These are phyloP conservation scores for Phylloporus gajari DNA, from an alignment of 1,284 basidiomycete species.

Conservation along the genomic window DNA sequence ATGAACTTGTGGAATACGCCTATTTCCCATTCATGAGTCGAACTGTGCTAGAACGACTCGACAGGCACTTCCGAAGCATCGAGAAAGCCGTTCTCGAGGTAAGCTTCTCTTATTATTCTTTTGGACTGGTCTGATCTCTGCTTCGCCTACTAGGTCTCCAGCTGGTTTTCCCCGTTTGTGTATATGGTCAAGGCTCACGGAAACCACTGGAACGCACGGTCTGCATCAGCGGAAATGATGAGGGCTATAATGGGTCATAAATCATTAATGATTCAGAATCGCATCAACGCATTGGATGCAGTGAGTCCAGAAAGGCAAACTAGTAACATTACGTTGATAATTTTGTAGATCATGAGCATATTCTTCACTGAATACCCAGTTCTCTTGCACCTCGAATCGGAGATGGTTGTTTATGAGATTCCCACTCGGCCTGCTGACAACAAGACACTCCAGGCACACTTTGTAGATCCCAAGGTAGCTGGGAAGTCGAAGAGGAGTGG, in stretches of 20 bases:
- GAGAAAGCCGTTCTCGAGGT: not conserved
- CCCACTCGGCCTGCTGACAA: constrained; percentile 7
- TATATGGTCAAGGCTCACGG: not conserved
- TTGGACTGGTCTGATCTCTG: too few species aligned
- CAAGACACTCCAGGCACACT: not conserved
- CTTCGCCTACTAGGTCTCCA: not conserved
- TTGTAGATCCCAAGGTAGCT: too few species aligned
- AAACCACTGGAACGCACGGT: constrained; percentile 10
- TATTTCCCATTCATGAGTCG: not conserved
- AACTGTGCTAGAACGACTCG: not conserved
- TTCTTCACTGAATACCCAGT: constrained; percentile 12
- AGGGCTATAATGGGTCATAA: constrained; percentile 10
- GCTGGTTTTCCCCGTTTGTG: not conserved
- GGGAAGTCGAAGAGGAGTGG: too few species aligned
- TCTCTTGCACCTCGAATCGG: constrained; percentile 6
- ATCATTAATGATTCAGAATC: not conserved
- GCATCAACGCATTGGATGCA: constrained; percentile 7
- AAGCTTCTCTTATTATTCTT: not conserved
- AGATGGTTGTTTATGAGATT: not conserved
- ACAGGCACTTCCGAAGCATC: not conserved
- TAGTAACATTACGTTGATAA: too few species aligned
- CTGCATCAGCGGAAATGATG: constrained; percentile 11
- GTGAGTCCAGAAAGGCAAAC: not conserved
- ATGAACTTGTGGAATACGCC: not conserved
- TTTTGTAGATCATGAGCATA: constrained; percentile 1